Evolutionary conservation across 192 early-diverging fungal species (phyloP).

Genomic region (Linnemannia schmuckeri): DNA sequence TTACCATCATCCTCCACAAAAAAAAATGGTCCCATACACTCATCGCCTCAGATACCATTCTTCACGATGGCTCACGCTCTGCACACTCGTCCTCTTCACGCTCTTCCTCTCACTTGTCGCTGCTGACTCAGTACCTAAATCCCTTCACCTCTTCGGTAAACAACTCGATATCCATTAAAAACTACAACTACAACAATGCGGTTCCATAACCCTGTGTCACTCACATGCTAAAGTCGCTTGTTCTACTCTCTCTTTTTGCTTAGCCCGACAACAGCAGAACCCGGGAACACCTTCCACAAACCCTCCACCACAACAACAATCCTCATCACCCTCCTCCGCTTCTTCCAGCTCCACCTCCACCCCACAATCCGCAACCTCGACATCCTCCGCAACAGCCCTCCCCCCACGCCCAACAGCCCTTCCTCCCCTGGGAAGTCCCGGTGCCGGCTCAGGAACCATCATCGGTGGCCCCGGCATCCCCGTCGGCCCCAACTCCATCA

Average conservation of each 20-base stretch:
- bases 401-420: not conserved
- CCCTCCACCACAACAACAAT: not conserved
- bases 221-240: not conserved
- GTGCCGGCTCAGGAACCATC: not conserved
- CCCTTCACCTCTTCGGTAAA: not conserved
- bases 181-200: not conserved
- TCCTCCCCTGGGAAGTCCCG: not conserved
- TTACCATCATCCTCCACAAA: not conserved
- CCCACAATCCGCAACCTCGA: not conserved
- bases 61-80: not conserved
- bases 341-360: not conserved
- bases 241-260: not conserved
- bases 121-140: conserved; percentile 3
- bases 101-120: not conserved
- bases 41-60: not conserved
- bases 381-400: not conserved
- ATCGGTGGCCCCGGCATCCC: conserved; percentile 12
- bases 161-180: not conserved
- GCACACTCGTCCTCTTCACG: no score
- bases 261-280: conserved; percentile 1
- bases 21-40: not conserved
- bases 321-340: not conserved
- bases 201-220: not conserved
- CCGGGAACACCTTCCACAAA: not conserved
- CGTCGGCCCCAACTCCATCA: conserved; percentile 27